phyloP scores from a whole-genome alignment of 139 green algal species.

The Klebsormidium nitens region DNA sequence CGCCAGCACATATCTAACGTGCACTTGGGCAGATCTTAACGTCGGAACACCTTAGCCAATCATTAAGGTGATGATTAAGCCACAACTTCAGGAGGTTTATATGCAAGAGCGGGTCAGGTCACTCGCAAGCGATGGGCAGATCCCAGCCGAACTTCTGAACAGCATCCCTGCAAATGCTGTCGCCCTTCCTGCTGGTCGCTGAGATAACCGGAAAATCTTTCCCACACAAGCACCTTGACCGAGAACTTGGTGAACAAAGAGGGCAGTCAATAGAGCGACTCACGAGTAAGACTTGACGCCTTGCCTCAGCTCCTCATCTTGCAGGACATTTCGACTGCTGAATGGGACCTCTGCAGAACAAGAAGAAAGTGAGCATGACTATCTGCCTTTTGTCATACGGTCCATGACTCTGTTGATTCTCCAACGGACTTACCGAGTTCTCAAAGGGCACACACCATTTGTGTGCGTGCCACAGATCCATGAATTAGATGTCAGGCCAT shows the following conservation, averaged over 20 bases:
- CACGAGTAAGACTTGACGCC: conserved; percentile 87
- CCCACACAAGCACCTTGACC: neutral
- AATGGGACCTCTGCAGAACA: conserved; percentile 17
- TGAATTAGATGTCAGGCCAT: neutral
- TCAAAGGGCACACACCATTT: neutral
- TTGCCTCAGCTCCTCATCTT: conserved; percentile 73
- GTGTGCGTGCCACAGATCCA: neutral
- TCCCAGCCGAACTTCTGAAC: neutral
- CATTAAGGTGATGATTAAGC: neutral
- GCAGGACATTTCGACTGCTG: conserved; percentile 73
- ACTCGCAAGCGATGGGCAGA: neutral
- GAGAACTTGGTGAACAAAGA: neutral
- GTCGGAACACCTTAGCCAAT: neutral
- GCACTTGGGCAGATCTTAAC: neutral
- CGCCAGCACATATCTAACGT: neutral
- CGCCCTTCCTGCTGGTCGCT: neutral
- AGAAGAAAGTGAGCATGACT: neutral
- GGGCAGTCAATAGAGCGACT: neutral
- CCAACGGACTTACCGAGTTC: neutral
- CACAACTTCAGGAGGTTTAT: neutral
- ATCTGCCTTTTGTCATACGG: neutral
- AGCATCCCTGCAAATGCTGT: neutral
- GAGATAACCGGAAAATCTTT: neutral
- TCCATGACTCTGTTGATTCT: neutral
- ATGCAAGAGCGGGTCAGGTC: neutral